phyloP scores from a whole-genome alignment of 306 rosid species.

The Rosa multiflora region DNA sequence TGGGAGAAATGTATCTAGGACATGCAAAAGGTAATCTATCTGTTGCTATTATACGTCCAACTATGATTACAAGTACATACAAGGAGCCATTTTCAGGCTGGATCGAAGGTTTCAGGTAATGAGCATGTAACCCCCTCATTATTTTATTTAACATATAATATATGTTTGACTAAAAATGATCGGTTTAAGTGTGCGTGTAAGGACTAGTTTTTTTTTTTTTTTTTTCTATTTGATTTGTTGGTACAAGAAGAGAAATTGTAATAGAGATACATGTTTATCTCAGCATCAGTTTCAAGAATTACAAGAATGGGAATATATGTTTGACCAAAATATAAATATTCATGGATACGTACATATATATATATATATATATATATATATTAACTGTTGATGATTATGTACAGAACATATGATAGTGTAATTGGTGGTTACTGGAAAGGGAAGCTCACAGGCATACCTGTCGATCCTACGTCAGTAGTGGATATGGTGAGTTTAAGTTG shows the following conservation, averaged over 20 bases:
- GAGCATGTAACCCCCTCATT: too few species aligned
- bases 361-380: too few species aligned
- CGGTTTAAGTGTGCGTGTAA: neutral
- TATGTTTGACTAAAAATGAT: too few species aligned
- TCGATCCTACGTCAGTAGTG: constrained; percentile 27
- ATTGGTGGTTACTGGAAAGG: constrained; percentile 40
- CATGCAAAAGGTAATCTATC: constrained; percentile 21
- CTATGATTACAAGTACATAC: constrained; percentile 23
- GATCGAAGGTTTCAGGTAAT: constrained; percentile 46
- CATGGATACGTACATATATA: too few species aligned
- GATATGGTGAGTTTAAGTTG: constrained; percentile 34
- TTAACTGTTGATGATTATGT: neutral
- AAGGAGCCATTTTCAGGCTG: constrained; percentile 47
- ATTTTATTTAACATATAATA: too few species aligned
- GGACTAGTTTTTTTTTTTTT: too few species aligned
- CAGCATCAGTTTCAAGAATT: too few species aligned
- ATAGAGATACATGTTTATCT: too few species aligned
- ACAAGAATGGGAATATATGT: too few species aligned
- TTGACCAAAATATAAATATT: too few species aligned
- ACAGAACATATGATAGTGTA: constrained; percentile 39
- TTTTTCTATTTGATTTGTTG: too few species aligned
- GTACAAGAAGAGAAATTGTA: too few species aligned
- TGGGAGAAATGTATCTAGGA: constrained; percentile 45
- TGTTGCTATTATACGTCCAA: constrained; percentile 28
- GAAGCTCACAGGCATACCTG: constrained; percentile 29